Evolutionary conservation across 1,284 basidiomycete species (phyloP), one percentile per base, ranked within the genome.

Genomic region (Papiliotrema fonsecae): DNA sequence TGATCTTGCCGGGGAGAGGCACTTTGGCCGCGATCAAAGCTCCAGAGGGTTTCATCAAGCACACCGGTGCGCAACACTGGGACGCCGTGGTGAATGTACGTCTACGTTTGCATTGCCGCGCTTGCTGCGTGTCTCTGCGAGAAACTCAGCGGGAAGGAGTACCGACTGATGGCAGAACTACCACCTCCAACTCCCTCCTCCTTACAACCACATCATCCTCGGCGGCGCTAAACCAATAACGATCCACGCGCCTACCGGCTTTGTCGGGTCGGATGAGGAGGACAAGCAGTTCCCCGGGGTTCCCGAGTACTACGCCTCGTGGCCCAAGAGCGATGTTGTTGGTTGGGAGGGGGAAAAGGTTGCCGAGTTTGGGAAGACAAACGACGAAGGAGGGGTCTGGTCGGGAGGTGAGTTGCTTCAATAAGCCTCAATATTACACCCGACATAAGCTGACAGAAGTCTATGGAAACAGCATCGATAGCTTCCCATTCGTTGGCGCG

Each of bases 181-280:
- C 47, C 50, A 52, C 32, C 38, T 55, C 21, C 54, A 60, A 45
- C 49, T 62, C 2, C 58, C 58, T 24, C 47, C 57, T 6, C 58
- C 58, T 11, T 45, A 56, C 48, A 60, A 60, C 45, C 49, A 50
- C 13, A 58, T 62, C 46, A 53, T 62, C 49, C 32, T 62, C 16
- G 60, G 60, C 35, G 60, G 60, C 9, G 60, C 57, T 39, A 62
- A 62, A 37, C 47, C 47, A 18, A 16, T 57, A 4, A 47, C 50
- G 13, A 53, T 58, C 3, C 47, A 54, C 22, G 41, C 59, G 26
- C 54, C 56, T 4, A 26, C 37, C 18, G 35, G 34, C 21, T 60
- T 42, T 28, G 25, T 60, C 50, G 39, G 47, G 41, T 56, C 50
- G 34, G 60, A 62, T 34, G 36, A 46, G 11, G 58, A 62, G 25